Base-by-base conservation (phyloP, 2,329 filamentous ascomycete species). In the Aspergillus sp. region DNA sequence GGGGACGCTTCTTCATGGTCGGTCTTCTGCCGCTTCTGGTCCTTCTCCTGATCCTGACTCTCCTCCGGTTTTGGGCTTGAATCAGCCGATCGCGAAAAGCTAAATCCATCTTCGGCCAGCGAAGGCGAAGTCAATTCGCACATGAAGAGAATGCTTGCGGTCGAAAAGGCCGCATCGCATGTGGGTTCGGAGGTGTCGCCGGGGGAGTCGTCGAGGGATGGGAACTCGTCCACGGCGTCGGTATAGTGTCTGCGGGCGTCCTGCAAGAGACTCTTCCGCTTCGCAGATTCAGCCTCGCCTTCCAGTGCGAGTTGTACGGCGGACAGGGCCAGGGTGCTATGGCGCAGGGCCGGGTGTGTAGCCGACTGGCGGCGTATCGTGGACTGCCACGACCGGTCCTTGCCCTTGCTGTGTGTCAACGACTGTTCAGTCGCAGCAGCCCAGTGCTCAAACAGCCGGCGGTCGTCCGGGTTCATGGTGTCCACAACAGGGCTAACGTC, bases 271-370 rank as follows among this genome's bases (percentile, higher is more conserved):
- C 8, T 14, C 21, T 46, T 41, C n/a, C 21, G 44, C 21, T 53
- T 27, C 9, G 33, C 14, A 12, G 47, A 17, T 15, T 25, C 53
- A 4, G 23, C 15, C 31, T 35, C 39, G 15, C 27, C 17, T 7
- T 45, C 12, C 3, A 19, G 31, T n/a, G 47, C 47, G 6, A 55
- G 40, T 17, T 57, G 21, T 0, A 58, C 11, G 19, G 55, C 58
- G 4, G 58, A 52, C 8, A 60, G 21, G 5, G 55, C 58, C 14
- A 60, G 41, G 1, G 44, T 57, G 35, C 58, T 52, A n/a, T 60
- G 33, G 43, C 39, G 51, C 3, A 60, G 39, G 6, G 51, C 39
- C 8, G 54, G 40, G 14, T 54, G n/a, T 3, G 15, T 1, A 23
- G 44, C 15, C n/a, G 55, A 19, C 15, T 60, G 47, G n/a, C 55